Percentiles rank a stretch among this genome's conserved stretches.
phyloP scores from a whole-genome alignment of 495 filamentous ascomycete genomes.

The Cetradonia linearis region DNA sequence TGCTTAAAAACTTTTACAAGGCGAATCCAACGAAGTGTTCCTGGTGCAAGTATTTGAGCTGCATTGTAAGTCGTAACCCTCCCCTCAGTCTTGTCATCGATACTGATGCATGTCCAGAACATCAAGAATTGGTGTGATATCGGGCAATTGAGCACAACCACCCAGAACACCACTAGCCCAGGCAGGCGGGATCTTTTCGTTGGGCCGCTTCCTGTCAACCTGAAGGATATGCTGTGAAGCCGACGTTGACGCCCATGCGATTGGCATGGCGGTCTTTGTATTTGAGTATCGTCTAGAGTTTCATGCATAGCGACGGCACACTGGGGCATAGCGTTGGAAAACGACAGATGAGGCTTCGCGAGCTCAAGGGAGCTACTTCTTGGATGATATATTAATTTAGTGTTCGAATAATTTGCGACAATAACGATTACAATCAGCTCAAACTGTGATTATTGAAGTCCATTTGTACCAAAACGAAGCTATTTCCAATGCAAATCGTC shows the following conservation, averaged over 20 bases:
- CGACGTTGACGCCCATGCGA: neutral
- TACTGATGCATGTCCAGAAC: slow-evolving; percentile 41
- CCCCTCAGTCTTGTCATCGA: slow-evolving; percentile 4
- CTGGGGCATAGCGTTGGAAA: neutral
- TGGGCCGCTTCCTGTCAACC: slow-evolving; percentile 1
- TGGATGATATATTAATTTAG: neutral
- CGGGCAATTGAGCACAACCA: slow-evolving; percentile 29
- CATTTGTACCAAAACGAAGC: too few relatives aligned
- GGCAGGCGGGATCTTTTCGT: slow-evolving; percentile 17
- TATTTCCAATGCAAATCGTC: too few relatives aligned
- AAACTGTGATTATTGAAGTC: too few relatives aligned
- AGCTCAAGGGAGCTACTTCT: neutral
- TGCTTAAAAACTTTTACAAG: slow-evolving; percentile 84
- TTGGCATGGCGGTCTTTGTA: neutral
- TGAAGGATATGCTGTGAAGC: slow-evolving; percentile 5
- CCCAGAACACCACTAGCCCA: slow-evolving; percentile 11
- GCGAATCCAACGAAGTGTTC: slow-evolving; percentile 57
- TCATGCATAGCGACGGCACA: slow-evolving; percentile 7
- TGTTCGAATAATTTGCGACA: neutral
- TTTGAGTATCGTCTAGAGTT: neutral
- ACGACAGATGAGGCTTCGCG: neutral
- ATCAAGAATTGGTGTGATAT: slow-evolving; percentile 72
- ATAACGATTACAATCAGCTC: neutral
- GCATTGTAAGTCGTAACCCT: slow-evolving; percentile 57
- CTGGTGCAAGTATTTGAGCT: slow-evolving; percentile 93